Evolutionary conservation across 208 protist species (phyloP), one percentile per base, ranked within the genome.

Genomic region (Leishmania tarentolae): DNA sequence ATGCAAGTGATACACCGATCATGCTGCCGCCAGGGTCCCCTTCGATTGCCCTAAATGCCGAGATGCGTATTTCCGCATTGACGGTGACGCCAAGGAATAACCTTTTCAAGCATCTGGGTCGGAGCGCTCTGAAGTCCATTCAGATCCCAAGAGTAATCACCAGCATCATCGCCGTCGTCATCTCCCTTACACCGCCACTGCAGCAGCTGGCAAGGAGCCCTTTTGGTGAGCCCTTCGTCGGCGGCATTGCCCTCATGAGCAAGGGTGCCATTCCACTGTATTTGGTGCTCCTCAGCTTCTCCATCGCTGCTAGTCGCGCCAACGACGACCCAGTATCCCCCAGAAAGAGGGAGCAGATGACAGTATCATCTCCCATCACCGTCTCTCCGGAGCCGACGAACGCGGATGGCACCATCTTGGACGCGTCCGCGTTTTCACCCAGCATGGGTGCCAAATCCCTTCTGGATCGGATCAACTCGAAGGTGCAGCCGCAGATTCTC

Each of bases 131-230:
- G 37, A 70, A 80, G 53, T 77, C 90, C 8, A 56, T 96, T 0
- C 15, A 85, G 76, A 89, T 82, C 9, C 93, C 90, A 17, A 82
- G 87, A 4, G 86, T 96, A 42, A 78, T 83, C 57, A 83, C 75
- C 57, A 91, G 86, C 73, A 47, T 96, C 52, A 70, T 87, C 70
- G 88, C 85, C 73, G 79, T 96, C 31, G n/a, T 87, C 61, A 90
- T 96, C 80, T 90, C 90, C 7, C 85, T 95, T 5, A 84, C 87
- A 19, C 90, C 91, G 9, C 93, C 91, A 63, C 82, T 96, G 73
- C 90, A 87, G 46, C 94, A 91, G 91, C 46, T 92, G 21, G 88
- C 88, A 8, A 73, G 87, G 82, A 84, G 83, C 57, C 82, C 85
- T 35, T 44, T 76, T 1, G 88, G 88, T 37, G 81, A 88, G 68